These are phyloP conservation scores for Colletotrichum limetticola DNA, from an alignment of 2,329 filamentous ascomycete genomes.

Conservation along the genomic window DNA sequence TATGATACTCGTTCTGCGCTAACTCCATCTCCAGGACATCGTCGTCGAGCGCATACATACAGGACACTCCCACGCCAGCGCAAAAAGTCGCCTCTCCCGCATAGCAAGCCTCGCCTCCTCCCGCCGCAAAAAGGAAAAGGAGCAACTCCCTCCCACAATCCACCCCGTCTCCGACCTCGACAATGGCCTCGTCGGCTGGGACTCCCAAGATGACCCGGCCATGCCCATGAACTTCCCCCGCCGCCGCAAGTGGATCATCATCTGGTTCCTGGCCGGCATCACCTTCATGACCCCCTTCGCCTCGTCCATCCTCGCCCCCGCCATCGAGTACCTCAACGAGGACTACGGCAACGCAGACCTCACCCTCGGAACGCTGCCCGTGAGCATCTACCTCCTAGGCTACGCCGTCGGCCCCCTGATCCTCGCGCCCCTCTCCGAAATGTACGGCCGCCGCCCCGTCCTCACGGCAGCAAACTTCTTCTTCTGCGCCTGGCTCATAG, in stretches of 20 bases:
- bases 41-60: slow-evolving; percentile 10
- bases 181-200: slow-evolving; percentile 68
- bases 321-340: slow-evolving; percentile 53
- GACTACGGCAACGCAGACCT: slow-evolving; percentile 56
- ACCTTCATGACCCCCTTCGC: slow-evolving; percentile 75
- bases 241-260: slow-evolving; percentile 67
- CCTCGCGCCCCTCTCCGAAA: slow-evolving; percentile 69
- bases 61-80: slow-evolving; percentile 34
- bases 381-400: slow-evolving; percentile 71
- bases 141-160: slow-evolving; percentile 46
- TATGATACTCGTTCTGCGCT: neutral
- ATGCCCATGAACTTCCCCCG: slow-evolving; percentile 69
- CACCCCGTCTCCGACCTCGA: slow-evolving; percentile 63
- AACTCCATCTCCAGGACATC: neutral
- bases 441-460: slow-evolving; percentile 70
- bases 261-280: slow-evolving; percentile 66
- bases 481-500: slow-evolving; percentile 73
- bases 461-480: slow-evolving; percentile 67
- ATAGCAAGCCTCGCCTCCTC: slow-evolving; percentile 39
- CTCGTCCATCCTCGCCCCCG: slow-evolving; percentile 68
- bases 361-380: slow-evolving; percentile 62
- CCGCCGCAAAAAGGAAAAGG: slow-evolving; percentile 39
- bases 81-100: slow-evolving; percentile 40
- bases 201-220: slow-evolving; percentile 64
- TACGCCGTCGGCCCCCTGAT: slow-evolving; percentile 68